These are phyloP conservation scores for Udeniomyces megalosporus DNA, from an alignment of 768 basidiomycete genomes.

Conservation along the genomic window DNA sequence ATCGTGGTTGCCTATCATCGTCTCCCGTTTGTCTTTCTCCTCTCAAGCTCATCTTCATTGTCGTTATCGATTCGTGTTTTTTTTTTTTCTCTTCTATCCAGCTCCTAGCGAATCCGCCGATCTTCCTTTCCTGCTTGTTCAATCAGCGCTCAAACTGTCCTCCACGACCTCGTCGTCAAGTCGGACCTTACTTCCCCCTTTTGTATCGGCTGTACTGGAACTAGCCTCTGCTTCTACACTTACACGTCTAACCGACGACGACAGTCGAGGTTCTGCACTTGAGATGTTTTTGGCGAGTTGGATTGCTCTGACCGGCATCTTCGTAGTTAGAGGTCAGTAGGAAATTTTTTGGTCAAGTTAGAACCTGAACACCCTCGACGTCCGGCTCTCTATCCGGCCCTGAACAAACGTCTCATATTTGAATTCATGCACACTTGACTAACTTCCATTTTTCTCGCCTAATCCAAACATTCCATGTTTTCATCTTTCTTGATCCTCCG, in stretches of 20 bases:
- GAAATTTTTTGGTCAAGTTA: background rate
- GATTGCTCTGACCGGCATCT: background rate
- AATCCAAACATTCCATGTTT: too few relatives aligned
- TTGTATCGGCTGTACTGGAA: background rate
- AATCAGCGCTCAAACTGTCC: background rate
- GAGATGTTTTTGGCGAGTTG: conserved; percentile 3
- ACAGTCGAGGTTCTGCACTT: background rate
- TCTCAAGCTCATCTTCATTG: background rate
- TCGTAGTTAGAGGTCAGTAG: background rate
- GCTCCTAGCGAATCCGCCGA: background rate
- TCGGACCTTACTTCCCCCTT: background rate
- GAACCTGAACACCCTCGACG: background rate
- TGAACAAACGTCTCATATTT: too few relatives aligned
- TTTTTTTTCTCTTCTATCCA: background rate
- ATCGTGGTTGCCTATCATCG: too few relatives aligned
- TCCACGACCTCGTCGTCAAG: background rate
- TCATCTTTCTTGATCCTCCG: too few relatives aligned
- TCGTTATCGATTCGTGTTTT: background rate
- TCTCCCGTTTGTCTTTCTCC: background rate
- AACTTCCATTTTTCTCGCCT: too few relatives aligned
- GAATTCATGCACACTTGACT: too few relatives aligned
- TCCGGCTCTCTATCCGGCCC: too few relatives aligned
- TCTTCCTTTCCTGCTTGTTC: background rate
- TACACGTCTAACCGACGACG: background rate
- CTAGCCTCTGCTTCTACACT: background rate